A percentile compares a stretch with the other conserved stretches of the same genome.
Conservation (phyloP, 2,329 filamentous ascomycete genomes). For the Fusarium lateritium region DNA sequence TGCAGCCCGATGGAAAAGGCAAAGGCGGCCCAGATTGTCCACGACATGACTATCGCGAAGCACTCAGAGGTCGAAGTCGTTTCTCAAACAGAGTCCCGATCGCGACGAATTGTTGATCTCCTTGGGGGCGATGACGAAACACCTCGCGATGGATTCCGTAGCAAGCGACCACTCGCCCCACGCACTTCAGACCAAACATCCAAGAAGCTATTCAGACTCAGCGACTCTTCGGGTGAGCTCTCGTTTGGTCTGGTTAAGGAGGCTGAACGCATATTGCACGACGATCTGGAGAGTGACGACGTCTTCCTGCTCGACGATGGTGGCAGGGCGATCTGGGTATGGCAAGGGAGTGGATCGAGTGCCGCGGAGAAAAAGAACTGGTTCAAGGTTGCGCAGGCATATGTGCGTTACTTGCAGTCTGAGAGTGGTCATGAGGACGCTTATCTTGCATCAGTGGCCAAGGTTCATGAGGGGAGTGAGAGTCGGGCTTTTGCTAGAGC, state of each 20-base stretch:
- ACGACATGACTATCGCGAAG: constrained; percentile 75
- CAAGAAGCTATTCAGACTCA: constrained; percentile 72
- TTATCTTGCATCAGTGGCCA: constrained; percentile 67
- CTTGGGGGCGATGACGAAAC: constrained; percentile 64
- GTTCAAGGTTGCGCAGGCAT: constrained; percentile 71
- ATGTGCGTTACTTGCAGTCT: constrained; percentile 61
- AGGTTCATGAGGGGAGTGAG: constrained; percentile 71
- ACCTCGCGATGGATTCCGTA: constrained; percentile 57
- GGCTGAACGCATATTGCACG: constrained; percentile 59
- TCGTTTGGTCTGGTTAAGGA: constrained; percentile 72
- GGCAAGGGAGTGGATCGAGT: constrained; percentile 74
- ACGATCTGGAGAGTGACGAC: constrained; percentile 71
- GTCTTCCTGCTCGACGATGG: constrained; percentile 74
- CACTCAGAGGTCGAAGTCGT: constrained; percentile 76
- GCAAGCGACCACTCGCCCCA: constrained; percentile 57
- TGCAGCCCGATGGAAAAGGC: constrained; percentile 79
- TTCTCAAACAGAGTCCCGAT: constrained; percentile 71
- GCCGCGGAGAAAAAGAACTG: constrained; percentile 71
- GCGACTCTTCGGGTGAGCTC: constrained; percentile 71
- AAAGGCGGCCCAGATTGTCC: constrained; percentile 76
- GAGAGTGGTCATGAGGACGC: constrained; percentile 52
- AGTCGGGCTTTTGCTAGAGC: constrained; percentile 66
- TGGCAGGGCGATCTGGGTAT: constrained; percentile 74
- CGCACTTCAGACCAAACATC: constrained; percentile 39
- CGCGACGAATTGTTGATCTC: constrained; percentile 68